A percentile compares a stretch with the other conserved stretches of the same genome.
Conservation (phyloP, 2,329 filamentous ascomycete species). For the Amauroascus verrucosus region DNA sequence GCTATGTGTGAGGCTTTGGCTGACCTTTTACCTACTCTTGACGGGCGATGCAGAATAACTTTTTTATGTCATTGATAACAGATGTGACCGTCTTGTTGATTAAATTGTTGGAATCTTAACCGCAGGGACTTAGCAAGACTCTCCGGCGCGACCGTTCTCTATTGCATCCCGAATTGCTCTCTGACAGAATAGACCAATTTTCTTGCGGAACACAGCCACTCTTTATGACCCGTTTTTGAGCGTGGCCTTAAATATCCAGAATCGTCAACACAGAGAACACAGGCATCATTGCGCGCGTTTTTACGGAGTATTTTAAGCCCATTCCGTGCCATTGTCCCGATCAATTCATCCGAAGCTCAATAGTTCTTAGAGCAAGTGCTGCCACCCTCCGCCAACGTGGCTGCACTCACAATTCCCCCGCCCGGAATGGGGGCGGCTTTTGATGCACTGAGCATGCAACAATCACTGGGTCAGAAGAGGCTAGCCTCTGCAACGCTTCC, state of each 20-base stretch:
- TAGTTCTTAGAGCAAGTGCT: background rate
- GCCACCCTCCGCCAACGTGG: constrained; percentile 39
- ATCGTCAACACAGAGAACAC: no score
- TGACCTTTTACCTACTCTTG: background rate
- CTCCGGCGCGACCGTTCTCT: no score
- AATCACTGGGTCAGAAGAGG: constrained; percentile 60
- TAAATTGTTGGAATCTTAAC: no score
- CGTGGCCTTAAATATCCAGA: no score
- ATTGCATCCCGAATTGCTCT: no score
- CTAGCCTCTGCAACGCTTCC: constrained; percentile 59
- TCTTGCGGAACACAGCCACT: no score
- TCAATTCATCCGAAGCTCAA: background rate
- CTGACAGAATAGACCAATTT: no score
- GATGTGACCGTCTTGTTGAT: background rate
- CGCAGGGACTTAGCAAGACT: no score
- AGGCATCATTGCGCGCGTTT: no score
- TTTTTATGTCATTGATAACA: background rate
- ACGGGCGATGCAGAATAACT: background rate
- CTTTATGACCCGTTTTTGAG: no score
- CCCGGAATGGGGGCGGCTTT: constrained; percentile 53
- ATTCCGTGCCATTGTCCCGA: background rate
- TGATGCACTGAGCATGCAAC: constrained; percentile 50
- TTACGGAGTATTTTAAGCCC: background rate
- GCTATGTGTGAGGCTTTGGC: background rate
- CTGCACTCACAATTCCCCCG: constrained; percentile 51